phyloP scores from a whole-genome alignment of 2,329 filamentous ascomycete species.

The Colletotrichum destructivum region DNA sequence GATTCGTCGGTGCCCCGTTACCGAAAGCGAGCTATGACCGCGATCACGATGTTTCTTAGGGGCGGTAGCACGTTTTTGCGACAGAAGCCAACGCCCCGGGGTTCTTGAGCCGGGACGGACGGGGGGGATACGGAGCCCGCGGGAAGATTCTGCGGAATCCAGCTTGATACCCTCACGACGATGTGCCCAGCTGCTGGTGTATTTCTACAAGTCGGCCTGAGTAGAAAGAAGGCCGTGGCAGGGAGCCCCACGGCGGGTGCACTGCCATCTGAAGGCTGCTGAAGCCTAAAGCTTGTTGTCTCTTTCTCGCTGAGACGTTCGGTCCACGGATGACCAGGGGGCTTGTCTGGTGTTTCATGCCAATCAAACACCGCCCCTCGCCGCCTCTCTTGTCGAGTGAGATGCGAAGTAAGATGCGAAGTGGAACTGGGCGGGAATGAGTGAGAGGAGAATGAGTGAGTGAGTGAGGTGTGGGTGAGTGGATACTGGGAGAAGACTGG shows the following conservation, averaged over 20 bases:
- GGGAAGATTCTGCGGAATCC: background rate
- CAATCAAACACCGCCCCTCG: slow-evolving; percentile 13
- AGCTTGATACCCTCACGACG: too few relatives aligned
- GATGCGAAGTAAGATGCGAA: background rate
- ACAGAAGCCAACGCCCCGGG: too few relatives aligned
- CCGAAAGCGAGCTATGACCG: too few relatives aligned
- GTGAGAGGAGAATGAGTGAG: too few relatives aligned
- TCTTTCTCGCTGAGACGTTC: background rate
- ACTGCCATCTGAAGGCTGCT: background rate
- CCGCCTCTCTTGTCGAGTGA: background rate
- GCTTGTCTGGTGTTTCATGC: background rate
- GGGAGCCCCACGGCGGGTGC: background rate
- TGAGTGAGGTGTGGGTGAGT: too few relatives aligned
- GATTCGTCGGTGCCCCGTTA: too few relatives aligned
- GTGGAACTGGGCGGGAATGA: background rate
- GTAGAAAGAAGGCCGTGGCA: too few relatives aligned
- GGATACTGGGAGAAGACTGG: too few relatives aligned
- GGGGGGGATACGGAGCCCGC: background rate
- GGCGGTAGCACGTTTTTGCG: too few relatives aligned
- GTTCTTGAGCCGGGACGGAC: background rate
- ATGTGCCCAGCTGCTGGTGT: background rate
- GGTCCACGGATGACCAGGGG: background rate
- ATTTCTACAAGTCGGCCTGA: background rate
- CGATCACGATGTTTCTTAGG: too few relatives aligned
- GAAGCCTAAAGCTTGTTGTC: slow-evolving; percentile 3